Conservation (phyloP, 208 protist genomes). For the Leishmania lainsoni region DNA sequence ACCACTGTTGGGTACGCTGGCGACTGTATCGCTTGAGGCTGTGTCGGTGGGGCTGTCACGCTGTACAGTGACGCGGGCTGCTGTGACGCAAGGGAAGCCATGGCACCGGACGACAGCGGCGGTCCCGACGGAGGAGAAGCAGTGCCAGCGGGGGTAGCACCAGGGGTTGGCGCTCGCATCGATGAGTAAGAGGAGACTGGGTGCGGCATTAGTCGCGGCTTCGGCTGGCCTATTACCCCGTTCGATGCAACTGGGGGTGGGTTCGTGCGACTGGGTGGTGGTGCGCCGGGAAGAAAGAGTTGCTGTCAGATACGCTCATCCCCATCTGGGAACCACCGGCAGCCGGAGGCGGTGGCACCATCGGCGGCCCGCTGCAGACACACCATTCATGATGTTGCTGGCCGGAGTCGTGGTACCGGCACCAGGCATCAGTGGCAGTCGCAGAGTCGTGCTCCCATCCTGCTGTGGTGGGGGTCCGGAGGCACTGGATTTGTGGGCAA, state of each 20-base stretch:
- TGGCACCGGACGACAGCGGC: conserved; percentile 6
- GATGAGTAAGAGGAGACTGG: conserved; percentile 71
- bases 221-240: conserved; percentile 25
- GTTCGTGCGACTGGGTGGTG: conserved; percentile 17
- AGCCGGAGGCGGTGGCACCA: neutral
- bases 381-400: conserved; percentile 5
- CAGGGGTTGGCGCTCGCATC: conserved; percentile 17
- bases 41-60: conserved; percentile 23
- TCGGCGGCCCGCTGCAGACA: neutral
- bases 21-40: conserved; percentile 9
- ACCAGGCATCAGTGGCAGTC: conserved; percentile 9
- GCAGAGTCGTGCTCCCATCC: neutral
- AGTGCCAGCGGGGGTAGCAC: neutral
- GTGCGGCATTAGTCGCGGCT: conserved; percentile 70
- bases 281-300: neutral
- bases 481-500: neutral
- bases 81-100: conserved; percentile 14
- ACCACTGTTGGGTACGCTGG: neutral
- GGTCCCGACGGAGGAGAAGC: conserved; percentile 21
- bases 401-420: neutral
- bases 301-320: neutral
- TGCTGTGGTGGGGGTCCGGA: neutral
- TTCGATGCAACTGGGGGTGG: neutral
- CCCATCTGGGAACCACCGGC: neutral
- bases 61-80: conserved; percentile 33